phyloP scores from a whole-genome alignment of 495 filamentous ascomycete species.

The Talaromyces nanjingensis region DNA sequence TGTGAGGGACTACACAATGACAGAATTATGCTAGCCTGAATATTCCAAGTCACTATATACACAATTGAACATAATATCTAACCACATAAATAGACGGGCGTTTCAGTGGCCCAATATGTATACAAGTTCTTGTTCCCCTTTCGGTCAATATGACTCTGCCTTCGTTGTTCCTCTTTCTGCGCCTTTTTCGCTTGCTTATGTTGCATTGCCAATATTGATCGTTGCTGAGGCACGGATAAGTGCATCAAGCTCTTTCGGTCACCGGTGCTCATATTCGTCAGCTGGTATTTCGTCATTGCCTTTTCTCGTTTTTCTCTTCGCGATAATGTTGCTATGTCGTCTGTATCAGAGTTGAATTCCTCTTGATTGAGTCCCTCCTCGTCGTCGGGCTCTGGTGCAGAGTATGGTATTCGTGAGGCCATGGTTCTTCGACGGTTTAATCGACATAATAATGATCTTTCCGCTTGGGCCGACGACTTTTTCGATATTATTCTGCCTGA shows the following conservation, averaged over 20 bases:
- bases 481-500: constrained; percentile 20
- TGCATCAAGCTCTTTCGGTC: constrained; percentile 24
- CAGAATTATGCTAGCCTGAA: too few relatives aligned
- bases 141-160: constrained; percentile 14
- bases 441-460: constrained; percentile 5
- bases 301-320: constrained; percentile 14
- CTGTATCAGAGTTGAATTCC: neutral
- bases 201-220: constrained; percentile 22
- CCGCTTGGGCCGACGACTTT: constrained; percentile 16
- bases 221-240: constrained; percentile 19
- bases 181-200: constrained; percentile 20
- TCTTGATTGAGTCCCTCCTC: constrained; percentile 7
- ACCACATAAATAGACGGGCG: constrained; percentile 5
- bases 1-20: too few relatives aligned
- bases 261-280: constrained; percentile 17
- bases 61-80: constrained; percentile 7
- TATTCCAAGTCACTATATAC: too few relatives aligned
- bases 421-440: neutral
- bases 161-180: constrained; percentile 18
- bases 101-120: constrained; percentile 8
- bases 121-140: constrained; percentile 20
- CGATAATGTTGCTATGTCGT: constrained; percentile 11
- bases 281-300: constrained; percentile 15
- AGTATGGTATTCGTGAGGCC: constrained; percentile 8
- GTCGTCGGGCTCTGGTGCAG: neutral